phyloP scores from a whole-genome alignment of 306 rosid genomes.

The Quercus gilva region DNA sequence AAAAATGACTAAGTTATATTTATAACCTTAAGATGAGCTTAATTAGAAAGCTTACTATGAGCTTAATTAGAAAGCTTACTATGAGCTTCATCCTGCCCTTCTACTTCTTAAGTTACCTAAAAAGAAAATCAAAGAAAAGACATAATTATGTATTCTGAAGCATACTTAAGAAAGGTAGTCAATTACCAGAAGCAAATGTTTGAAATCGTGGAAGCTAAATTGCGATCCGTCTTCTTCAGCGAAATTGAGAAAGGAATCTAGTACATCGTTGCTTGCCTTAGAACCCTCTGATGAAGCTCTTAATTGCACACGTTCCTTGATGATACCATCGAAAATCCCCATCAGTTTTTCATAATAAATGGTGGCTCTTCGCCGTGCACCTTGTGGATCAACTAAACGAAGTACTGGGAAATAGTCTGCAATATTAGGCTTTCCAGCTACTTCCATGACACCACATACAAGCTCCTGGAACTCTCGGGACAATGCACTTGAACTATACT shows the following conservation, averaged over 20 bases:
- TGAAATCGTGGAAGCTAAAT: no score
- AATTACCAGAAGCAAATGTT: no score
- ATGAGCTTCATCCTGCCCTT: no score
- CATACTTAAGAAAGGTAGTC: no score
- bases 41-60: no score
- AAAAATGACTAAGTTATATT: no score
- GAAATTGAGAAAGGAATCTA: constrained; percentile 11
- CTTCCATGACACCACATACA: neutral
- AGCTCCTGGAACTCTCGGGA: neutral
- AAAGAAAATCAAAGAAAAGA: no score
- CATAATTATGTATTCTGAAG: no score
- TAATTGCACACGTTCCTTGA: constrained; percentile 1
- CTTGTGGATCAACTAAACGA: constrained; percentile 2
- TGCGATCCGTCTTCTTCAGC: neutral
- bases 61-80: no score
- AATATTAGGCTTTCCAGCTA: neutral
- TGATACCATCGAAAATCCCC: constrained; percentile 1
- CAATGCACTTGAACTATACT: neutral
- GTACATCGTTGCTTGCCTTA: neutral
- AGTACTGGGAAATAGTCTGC: neutral
- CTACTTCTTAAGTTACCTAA: no score
- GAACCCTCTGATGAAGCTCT: neutral
- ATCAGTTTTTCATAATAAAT: neutral
- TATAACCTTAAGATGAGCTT: no score
- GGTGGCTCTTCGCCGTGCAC: neutral